A percentile compares a stretch with the other conserved stretches of the same genome.
Evolutionary conservation across 148 eudicot genomes (phyloP).

Genomic region (Spergularia bocconei): DNA sequence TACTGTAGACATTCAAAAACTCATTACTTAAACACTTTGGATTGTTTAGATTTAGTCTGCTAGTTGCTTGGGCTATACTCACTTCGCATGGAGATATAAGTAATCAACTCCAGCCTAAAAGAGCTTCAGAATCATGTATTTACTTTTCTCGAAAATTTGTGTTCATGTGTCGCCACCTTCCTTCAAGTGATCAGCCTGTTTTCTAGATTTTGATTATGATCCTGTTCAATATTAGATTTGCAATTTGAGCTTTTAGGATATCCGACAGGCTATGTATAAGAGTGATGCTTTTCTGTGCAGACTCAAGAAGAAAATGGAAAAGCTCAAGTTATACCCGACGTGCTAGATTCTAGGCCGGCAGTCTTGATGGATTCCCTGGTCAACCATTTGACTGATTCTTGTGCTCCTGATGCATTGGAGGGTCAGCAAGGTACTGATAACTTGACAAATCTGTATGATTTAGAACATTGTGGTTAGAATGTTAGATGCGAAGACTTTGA

Average conservation of each 20-base stretch:
- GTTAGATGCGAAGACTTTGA: neutral
- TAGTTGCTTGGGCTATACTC: constrained; percentile 1
- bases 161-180: too few relatives aligned
- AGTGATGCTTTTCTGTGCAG: constrained; percentile 22
- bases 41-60: neutral
- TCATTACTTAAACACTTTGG: neutral
- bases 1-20: constrained; percentile 2
- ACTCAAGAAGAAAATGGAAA: constrained; percentile 35
- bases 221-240: neutral
- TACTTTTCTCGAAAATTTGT: neutral
- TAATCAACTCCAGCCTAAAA: neutral
- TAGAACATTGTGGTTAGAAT: neutral
- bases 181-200: too few relatives aligned
- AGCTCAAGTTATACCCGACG: constrained; percentile 24
- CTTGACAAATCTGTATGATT: constrained; percentile 2
- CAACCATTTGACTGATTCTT: constrained; percentile 36
- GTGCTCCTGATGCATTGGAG: constrained; percentile 71
- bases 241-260: neutral
- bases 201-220: too few relatives aligned
- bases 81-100: neutral
- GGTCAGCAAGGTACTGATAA: constrained; percentile 49
- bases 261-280: constrained; percentile 36
- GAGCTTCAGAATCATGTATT: neutral
- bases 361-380: constrained; percentile 29
- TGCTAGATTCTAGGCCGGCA: constrained; percentile 21